Evolutionary conservation across 1,139 yeast genomes (phyloP).

Genomic region (Pichia inconspicua): DNA sequence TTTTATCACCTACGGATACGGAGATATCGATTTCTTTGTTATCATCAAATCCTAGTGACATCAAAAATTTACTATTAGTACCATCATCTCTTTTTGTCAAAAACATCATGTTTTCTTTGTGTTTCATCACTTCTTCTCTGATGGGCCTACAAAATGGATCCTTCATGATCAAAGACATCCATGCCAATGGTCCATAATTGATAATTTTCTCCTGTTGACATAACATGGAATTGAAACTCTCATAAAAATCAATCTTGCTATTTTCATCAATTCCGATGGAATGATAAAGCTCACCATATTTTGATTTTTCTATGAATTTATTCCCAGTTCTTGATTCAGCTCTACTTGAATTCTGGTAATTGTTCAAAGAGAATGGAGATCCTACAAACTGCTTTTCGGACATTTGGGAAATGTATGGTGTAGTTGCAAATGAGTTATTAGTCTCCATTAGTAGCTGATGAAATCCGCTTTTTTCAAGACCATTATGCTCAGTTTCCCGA

Average conservation of each 20-base stretch:
- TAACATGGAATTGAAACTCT: constrained; percentile 36
- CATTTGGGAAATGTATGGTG: not conserved
- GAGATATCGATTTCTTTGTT: constrained; percentile 16
- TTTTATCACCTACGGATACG: not conserved
- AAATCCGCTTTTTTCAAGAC: not conserved
- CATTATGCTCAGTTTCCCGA: too few species aligned
- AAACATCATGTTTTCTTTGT: constrained; percentile 22
- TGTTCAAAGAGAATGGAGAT: not conserved
- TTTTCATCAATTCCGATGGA: constrained; percentile 9
- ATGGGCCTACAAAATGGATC: constrained; percentile 39
- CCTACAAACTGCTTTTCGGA: not conserved
- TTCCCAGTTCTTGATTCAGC: not conserved
- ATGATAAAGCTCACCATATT: not conserved
- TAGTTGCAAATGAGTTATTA: not conserved
- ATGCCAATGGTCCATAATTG: constrained; percentile 43
- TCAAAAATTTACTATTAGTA: constrained; percentile 26
- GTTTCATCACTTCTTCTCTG: constrained; percentile 25
- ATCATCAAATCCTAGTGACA: constrained; percentile 31
- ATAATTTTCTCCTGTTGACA: constrained; percentile 33
- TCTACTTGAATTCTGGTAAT: not conserved
- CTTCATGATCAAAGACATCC: constrained; percentile 39
- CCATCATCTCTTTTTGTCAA: constrained; percentile 18
- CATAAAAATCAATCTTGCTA: constrained; percentile 34
- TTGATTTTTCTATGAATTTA: not conserved
- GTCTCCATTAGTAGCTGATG: not conserved